phyloP scores from a whole-genome alignment of 176 grass and related monocot species.

The Oryza coarctata region DNA sequence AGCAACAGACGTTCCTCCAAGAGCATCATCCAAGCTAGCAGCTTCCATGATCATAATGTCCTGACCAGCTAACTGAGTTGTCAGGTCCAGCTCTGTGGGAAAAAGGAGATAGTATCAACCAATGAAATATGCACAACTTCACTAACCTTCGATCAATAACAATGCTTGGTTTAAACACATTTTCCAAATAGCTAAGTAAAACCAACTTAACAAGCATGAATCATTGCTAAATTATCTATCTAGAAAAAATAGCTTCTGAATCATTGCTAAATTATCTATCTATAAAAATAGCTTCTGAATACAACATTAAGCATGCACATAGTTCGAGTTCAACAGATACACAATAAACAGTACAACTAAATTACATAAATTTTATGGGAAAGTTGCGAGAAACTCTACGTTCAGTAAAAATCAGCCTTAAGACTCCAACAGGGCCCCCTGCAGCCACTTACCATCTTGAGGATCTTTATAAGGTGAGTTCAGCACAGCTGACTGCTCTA shows the following conservation, averaged over 20 bases:
- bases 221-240: background rate
- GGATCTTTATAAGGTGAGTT: slow-evolving; percentile 34
- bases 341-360: background rate
- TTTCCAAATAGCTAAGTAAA: slow-evolving; percentile 9
- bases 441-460: slow-evolving; percentile 48
- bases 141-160: slow-evolving; percentile 13
- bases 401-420: background rate
- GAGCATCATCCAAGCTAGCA: slow-evolving; percentile 37
- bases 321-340: slow-evolving; percentile 8
- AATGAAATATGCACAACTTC: slow-evolving; percentile 30
- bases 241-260: slow-evolving; percentile 11
- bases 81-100: slow-evolving; percentile 20
- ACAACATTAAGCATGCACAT: background rate
- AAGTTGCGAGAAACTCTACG: background rate
- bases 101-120: slow-evolving; percentile 5
- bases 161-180: background rate
- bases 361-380: background rate
- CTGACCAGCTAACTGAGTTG: slow-evolving; percentile 41
- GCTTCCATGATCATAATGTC: slow-evolving; percentile 38
- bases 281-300: slow-evolving; percentile 18
- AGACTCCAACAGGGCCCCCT: background rate
- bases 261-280: background rate
- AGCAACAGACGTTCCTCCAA: slow-evolving; percentile 33
- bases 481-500: slow-evolving; percentile 40
- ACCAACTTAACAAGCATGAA: background rate